Evolutionary conservation across 179 eudicot species (phyloP).

Genomic region (Vitellaria paradoxa): DNA sequence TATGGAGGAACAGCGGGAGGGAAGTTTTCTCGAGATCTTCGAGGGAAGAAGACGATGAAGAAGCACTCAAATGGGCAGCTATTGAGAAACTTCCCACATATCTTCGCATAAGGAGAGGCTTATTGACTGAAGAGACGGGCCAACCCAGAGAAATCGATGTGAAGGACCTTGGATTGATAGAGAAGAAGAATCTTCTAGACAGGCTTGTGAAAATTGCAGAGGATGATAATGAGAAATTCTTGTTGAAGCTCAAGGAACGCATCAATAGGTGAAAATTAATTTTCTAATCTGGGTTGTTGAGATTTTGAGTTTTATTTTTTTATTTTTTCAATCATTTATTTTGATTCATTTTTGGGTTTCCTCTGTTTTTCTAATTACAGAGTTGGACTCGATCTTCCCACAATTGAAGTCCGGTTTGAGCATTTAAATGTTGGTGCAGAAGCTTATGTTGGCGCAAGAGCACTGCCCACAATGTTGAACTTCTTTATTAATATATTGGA

Average conservation of each 20-base stretch:
- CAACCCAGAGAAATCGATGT: constrained; percentile 61
- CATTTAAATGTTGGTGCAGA: constrained; percentile 66
- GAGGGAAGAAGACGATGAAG: constrained; percentile 72
- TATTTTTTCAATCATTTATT: no score
- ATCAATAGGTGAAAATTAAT: constrained; percentile 56
- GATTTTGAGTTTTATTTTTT: no score
- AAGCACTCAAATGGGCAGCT: constrained; percentile 90
- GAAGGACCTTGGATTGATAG: constrained; percentile 53
- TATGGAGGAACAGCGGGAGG: constrained; percentile 63
- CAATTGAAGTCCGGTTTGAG: constrained; percentile 75
- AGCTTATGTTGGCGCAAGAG: constrained; percentile 68
- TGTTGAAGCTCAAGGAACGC: constrained; percentile 68
- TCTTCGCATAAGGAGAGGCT: constrained; percentile 58
- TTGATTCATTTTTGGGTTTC: background rate
- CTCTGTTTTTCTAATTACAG: constrained; percentile 26
- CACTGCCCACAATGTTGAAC: constrained; percentile 68
- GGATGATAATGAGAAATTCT: constrained; percentile 76
- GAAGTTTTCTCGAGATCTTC: constrained; percentile 61
- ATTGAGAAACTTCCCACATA: constrained; percentile 77
- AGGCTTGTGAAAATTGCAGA: constrained; percentile 70
- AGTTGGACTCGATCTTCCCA: constrained; percentile 68
- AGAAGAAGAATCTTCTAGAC: constrained; percentile 56
- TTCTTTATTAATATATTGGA: constrained; percentile 58
- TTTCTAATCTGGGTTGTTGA: background rate
- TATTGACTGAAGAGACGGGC: constrained; percentile 50